Evolutionary conservation across 2,329 filamentous ascomycete genomes (phyloP), one percentile per base, ranked within the genome.

Genomic region (Xylariaceae sp.): DNA sequence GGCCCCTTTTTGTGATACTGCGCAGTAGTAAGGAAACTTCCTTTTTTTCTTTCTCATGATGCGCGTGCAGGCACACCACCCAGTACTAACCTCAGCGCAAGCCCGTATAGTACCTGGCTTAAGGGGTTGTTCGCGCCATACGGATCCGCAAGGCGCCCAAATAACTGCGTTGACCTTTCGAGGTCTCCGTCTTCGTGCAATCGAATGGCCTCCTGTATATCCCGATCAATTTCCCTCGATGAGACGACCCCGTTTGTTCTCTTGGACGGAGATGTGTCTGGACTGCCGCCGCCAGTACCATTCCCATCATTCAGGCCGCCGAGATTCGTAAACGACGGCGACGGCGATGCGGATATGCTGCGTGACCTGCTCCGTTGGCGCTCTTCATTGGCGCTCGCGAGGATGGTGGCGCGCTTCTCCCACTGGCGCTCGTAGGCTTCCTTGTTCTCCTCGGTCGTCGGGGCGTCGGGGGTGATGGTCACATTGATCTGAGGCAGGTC

Each of bases 191-290:
- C 81, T 73, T 99, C 94, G 70, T 99, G 94, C 60, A 97, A 79
- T 57, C 88, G 83, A 69, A 99, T 99, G n/a, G 94, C 94, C 74
- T 95, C 87, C 73, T 97, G 93, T 53, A 99, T 96, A 72, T 90
- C 86, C 53, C 82, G 80, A 68, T 87, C 84, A 48, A 81, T 80
- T 53, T 74, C 73, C 67, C 81, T 77, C 41, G 77, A 78, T 47
- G 77, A 80, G 29, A 82, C 76, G 8, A 67, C 67, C 29, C 64
- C 67, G 15, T 53, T 58, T 20, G 40, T 35, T 54, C 50, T 57
- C 48, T 52, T 49, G 8, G 44, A 40, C 5, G 50, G 24, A 29
- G 48, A 39, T 11, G 35, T 21, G 26, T 50, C 44, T n/a, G 33
- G n/a, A n/a, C n/a, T 39, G 27, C 50, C 51, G 46, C 64, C 61